phyloP scores from a whole-genome alignment of 2,329 filamentous ascomycete genomes.

The Xylaria sp. region DNA sequence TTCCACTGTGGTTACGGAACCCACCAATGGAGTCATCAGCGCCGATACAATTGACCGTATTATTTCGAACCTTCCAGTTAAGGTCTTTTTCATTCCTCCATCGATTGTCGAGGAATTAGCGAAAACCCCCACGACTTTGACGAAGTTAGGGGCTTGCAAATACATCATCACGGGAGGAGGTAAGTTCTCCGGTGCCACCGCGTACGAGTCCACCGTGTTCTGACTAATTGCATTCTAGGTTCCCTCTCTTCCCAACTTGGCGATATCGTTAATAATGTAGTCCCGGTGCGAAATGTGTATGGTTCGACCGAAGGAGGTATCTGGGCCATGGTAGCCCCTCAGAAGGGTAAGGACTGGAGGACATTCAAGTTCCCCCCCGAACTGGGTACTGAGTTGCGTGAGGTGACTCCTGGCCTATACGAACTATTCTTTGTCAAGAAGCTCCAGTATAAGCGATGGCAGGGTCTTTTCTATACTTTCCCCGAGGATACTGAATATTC shows the following conservation, averaged over 20 bases:
- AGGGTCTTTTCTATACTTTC: constrained; percentile 45
- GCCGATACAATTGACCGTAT: constrained; percentile 43
- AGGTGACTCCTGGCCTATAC: constrained; percentile 40
- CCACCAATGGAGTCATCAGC: constrained; percentile 43
- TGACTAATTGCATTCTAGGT: constrained; percentile 17
- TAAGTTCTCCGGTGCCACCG: constrained; percentile 5
- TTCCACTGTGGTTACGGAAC: constrained; percentile 43
- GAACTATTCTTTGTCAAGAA: constrained; percentile 44
- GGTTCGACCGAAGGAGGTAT: constrained; percentile 44
- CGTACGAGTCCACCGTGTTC: background rate
- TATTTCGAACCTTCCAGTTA: constrained; percentile 42
- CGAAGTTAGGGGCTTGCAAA: constrained; percentile 40
- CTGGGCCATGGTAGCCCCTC: constrained; percentile 42
- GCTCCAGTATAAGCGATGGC: constrained; percentile 41
- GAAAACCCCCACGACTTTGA: constrained; percentile 38
- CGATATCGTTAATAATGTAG: constrained; percentile 41
- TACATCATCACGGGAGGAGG: constrained; percentile 44
- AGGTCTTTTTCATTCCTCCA: constrained; percentile 43
- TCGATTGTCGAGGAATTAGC: constrained; percentile 44
- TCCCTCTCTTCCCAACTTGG: constrained; percentile 42
- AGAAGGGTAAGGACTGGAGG: constrained; percentile 42
- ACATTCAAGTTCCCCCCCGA: constrained; percentile 44
- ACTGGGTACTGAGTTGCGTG: constrained; percentile 41
- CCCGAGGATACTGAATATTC: constrained; percentile 42
- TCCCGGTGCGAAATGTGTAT: constrained; percentile 42